A percentile compares a stretch with the other conserved stretches of the same genome.
Conservation (phyloP, 129 eudicot genomes). For the Apium graveolens region DNA sequence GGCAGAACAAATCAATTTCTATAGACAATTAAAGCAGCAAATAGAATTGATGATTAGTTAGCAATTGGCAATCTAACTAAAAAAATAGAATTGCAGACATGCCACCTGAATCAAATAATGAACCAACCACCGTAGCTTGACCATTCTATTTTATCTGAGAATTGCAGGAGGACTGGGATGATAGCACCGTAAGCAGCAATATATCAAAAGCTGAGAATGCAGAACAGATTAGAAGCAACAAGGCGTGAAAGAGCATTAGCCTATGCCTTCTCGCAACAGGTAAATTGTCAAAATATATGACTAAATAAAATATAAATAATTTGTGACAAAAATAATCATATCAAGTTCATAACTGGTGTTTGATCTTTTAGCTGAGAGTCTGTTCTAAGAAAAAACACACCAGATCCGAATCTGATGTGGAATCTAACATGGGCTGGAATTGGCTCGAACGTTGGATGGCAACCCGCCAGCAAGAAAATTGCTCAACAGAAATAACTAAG, state of each 20-base stretch:
- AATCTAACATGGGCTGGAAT: conserved; percentile 66
- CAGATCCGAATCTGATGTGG: conserved; percentile 43
- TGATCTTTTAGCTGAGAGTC: conserved; percentile 45
- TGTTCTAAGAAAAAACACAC: conserved; percentile 66
- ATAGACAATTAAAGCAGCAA: too few species aligned
- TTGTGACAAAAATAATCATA: neutral
- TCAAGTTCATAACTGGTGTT: neutral
- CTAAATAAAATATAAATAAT: neutral
- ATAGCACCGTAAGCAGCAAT: conserved; percentile 72
- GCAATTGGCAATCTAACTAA: neutral
- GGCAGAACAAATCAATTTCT: too few species aligned
- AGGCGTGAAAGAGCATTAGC: conserved; percentile 93
- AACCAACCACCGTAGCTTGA: neutral
- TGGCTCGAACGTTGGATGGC: conserved; percentile 99
- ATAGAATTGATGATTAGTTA: neutral
- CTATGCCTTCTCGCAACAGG: conserved; percentile 97
- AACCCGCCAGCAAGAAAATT: conserved; percentile 58
- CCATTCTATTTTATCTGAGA: neutral
- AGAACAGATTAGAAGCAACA: conserved; percentile 67
- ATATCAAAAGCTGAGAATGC: conserved; percentile 65
- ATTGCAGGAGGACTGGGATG: conserved; percentile 85
- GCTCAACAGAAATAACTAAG: conserved; percentile 36
- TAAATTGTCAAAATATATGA: conserved; percentile 6
- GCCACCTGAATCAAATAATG: neutral
- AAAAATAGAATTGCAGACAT: neutral